phyloP scores from a whole-genome alignment of 176 grass and related monocot species.

The Rhynchospora breviuscula region DNA sequence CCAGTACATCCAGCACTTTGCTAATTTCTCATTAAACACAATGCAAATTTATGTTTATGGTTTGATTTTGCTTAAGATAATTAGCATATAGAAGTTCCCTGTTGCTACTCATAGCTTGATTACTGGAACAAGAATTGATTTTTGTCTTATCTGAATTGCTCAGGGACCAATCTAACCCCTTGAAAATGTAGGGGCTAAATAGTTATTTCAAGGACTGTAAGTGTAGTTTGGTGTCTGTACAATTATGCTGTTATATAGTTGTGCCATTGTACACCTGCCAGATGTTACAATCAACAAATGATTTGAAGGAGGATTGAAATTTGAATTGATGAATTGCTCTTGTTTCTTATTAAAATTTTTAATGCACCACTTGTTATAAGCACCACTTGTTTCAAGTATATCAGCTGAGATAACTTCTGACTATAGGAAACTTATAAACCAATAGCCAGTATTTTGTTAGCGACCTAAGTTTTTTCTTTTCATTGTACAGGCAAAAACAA shows the following conservation, averaged over 20 bases:
- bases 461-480: neutral
- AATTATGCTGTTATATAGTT: neutral
- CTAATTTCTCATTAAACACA: neutral
- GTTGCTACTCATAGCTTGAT: too few relatives aligned
- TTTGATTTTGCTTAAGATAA: neutral
- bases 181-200: neutral
- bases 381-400: neutral
- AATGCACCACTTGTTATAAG: neutral
- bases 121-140: too few relatives aligned
- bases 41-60: neutral
- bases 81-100: neutral
- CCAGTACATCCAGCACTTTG: neutral
- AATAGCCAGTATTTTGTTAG: neutral
- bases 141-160: neutral
- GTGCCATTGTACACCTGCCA: neutral
- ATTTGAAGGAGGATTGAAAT: neutral
- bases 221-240: neutral
- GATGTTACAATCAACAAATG: neutral
- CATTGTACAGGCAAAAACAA: conserved; percentile 12
- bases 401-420: neutral
- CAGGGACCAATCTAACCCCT: neutral
- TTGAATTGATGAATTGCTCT: neutral
- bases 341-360: neutral
- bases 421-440: neutral
- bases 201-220: neutral